Evolutionary conservation across 23 red algal genomes (phyloP).

Genomic region (Rhodosorus marinus): DNA sequence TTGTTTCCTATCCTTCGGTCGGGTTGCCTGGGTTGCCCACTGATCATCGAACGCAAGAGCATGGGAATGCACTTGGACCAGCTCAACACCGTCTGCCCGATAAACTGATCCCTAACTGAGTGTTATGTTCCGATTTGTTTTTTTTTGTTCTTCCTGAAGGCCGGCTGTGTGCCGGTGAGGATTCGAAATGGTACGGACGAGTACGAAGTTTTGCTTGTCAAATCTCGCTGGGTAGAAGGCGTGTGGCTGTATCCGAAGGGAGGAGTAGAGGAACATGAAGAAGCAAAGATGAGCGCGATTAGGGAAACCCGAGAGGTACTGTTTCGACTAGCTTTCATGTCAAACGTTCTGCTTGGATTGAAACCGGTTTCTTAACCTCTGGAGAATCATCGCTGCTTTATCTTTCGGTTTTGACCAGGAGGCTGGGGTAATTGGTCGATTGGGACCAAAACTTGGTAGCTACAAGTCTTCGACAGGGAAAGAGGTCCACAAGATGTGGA

Average conservation of each 20-base stretch:
- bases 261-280: slow-evolving; percentile 45
- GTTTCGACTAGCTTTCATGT: too few relatives aligned
- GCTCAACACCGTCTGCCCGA: too few relatives aligned
- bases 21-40: too few relatives aligned
- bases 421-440: slow-evolving; percentile 43
- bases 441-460: slow-evolving; percentile 52
- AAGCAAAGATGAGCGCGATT: slow-evolving; percentile 35
- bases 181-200: slow-evolving; percentile 4
- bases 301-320: slow-evolving; percentile 86
- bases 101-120: too few relatives aligned
- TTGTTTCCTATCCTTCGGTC: too few relatives aligned
- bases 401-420: too few relatives aligned
- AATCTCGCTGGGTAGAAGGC: slow-evolving; percentile 28
- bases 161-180: slow-evolving; percentile 62
- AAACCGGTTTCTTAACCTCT: neutral
- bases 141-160: neutral
- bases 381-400: neutral
- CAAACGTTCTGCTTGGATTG: neutral
- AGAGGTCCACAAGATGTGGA: slow-evolving; percentile 54
- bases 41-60: too few relatives aligned
- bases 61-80: too few relatives aligned
- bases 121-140: too few relatives aligned
- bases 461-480: slow-evolving; percentile 22
- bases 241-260: slow-evolving; percentile 93
- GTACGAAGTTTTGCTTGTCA: slow-evolving; percentile 57